phyloP scores from a whole-genome alignment of 2,329 filamentous ascomycete genomes.

The Fusarium austroafricanum region DNA sequence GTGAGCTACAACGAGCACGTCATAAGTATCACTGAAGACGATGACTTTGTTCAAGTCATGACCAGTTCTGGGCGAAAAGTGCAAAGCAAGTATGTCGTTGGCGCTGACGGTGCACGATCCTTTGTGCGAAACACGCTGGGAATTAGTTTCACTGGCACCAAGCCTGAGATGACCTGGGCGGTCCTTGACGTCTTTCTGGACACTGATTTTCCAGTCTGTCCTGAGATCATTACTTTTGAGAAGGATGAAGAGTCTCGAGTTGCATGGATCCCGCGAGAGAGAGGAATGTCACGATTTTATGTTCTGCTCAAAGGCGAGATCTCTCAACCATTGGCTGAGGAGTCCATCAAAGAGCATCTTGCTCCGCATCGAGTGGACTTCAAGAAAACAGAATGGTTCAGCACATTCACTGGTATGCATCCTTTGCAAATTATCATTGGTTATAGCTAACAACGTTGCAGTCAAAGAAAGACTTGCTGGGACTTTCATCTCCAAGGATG shows the following conservation, averaged over 20 bases:
- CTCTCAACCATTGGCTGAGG: slow-evolving; percentile 53
- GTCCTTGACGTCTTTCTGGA: slow-evolving; percentile 62
- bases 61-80: slow-evolving; percentile 51
- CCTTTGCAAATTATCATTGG: accelerated
- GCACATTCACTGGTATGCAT: slow-evolving; percentile 58
- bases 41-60: slow-evolving; percentile 57
- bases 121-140: slow-evolving; percentile 56
- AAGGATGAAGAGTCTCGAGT: slow-evolving; percentile 58
- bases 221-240: slow-evolving; percentile 62
- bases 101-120: slow-evolving; percentile 65
- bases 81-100: slow-evolving; percentile 58
- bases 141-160: slow-evolving; percentile 58
- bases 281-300: slow-evolving; percentile 61
- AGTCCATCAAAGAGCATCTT: slow-evolving; percentile 58
- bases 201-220: slow-evolving; percentile 59
- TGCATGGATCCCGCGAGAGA: slow-evolving; percentile 61
- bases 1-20: slow-evolving; percentile 56
- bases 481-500: slow-evolving; percentile 54
- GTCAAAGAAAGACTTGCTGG: slow-evolving; percentile 57
- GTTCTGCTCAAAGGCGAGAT: slow-evolving; percentile 60
- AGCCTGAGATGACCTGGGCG: slow-evolving; percentile 63
- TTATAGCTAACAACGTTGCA: slow-evolving; percentile 21
- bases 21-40: slow-evolving; percentile 65
- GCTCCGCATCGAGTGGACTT: slow-evolving; percentile 58
- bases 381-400: slow-evolving; percentile 60